Percentiles rank a stretch among this genome's conserved stretches.
phyloP scores from a whole-genome alignment of 2,329 filamentous ascomycete species.

The Ophiostoma quercus region DNA sequence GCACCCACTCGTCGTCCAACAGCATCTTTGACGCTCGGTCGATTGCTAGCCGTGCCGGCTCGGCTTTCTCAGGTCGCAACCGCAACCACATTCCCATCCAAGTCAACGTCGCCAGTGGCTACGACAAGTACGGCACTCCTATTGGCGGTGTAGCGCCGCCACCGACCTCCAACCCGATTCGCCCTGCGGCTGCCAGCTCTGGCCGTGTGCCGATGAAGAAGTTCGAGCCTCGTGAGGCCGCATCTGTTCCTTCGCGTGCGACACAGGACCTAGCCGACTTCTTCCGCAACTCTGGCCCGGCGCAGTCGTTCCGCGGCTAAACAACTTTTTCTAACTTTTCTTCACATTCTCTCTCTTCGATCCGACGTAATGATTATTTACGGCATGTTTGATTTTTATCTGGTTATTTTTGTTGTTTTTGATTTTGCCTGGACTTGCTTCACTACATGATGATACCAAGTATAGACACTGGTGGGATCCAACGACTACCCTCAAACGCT shows the following conservation, averaged over 20 bases:
- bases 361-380: slow-evolving; percentile 2
- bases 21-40: slow-evolving; percentile 35
- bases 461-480: not conserved
- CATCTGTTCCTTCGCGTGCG: slow-evolving; percentile 37
- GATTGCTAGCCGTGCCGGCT: slow-evolving; percentile 39
- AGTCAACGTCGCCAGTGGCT: slow-evolving; percentile 44
- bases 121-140: slow-evolving; percentile 22
- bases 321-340: not conserved
- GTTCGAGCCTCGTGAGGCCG: slow-evolving; percentile 53
- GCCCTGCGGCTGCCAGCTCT: slow-evolving; percentile 15
- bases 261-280: slow-evolving; percentile 70
- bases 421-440: slow-evolving; percentile 11
- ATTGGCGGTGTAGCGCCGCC: not conserved
- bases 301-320: slow-evolving; percentile 33
- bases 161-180: not conserved
- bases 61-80: slow-evolving; percentile 23
- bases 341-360: not conserved
- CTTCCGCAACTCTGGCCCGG: slow-evolving; percentile 62
- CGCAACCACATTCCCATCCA: slow-evolving; percentile 51
- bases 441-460: slow-evolving; percentile 20
- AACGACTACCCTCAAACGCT: not conserved
- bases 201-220: slow-evolving; percentile 50
- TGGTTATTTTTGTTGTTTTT: not conserved
- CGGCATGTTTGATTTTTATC: not conserved
- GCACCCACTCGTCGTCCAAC: slow-evolving; percentile 7